phyloP scores from a whole-genome alignment of 1,139 yeast genomes.

The Geotrichum australiense region DNA sequence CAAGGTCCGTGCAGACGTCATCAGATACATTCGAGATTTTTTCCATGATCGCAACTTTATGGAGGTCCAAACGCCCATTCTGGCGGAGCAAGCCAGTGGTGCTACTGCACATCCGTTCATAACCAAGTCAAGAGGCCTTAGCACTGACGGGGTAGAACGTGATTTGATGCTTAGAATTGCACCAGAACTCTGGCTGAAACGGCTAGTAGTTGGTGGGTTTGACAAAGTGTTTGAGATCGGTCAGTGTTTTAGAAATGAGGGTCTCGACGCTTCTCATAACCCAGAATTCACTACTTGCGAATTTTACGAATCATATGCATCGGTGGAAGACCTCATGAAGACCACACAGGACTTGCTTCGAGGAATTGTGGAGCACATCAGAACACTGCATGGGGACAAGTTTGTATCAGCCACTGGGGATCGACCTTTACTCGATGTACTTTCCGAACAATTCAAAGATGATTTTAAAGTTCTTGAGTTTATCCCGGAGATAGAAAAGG shows the following conservation, averaged over 20 bases:
- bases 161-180: constrained; percentile 72
- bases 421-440: constrained; percentile 10
- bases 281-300: constrained; percentile 95
- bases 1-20: constrained; percentile 47
- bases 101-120: constrained; percentile 83
- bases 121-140: constrained; percentile 49
- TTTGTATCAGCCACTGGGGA: constrained; percentile 1
- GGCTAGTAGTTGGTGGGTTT: constrained; percentile 73
- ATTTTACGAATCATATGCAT: constrained; percentile 76
- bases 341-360: constrained; percentile 55
- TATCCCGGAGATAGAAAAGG: constrained; percentile 42
- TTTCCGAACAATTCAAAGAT: constrained; percentile 11
- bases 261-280: constrained; percentile 86
- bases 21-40: constrained; percentile 50
- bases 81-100: constrained; percentile 67
- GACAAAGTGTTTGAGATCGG: constrained; percentile 87
- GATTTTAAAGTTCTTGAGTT: constrained; percentile 39
- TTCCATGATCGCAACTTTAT: constrained; percentile 52
- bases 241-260: constrained; percentile 80
- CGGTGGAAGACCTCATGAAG: constrained; percentile 57
- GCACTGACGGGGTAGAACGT: constrained; percentile 24
- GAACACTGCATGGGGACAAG: constrained; percentile 8
- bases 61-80: constrained; percentile 84
- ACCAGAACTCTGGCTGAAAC: constrained; percentile 90
- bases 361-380: constrained; percentile 32